These are phyloP conservation scores for Ceratocystis albifundus DNA, from an alignment of 2,329 filamentous ascomycete genomes.

Conservation along the genomic window DNA sequence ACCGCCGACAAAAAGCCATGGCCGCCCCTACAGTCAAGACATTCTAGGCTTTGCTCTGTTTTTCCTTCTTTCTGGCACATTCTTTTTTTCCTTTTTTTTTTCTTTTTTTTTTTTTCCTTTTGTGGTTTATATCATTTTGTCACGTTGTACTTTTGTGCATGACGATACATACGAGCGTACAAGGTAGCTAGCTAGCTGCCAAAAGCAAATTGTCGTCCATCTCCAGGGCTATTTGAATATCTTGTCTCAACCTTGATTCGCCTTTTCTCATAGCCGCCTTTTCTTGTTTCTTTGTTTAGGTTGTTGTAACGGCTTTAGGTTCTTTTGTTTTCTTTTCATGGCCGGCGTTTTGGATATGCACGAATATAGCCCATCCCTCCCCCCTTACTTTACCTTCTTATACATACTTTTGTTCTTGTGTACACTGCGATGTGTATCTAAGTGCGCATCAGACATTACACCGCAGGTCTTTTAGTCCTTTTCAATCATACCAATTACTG, in stretches of 20 bases:
- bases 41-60: slow-evolving; percentile 14
- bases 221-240: background rate
- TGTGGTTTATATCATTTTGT: background rate
- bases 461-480: background rate
- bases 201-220: background rate
- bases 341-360: slow-evolving; percentile 11
- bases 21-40: slow-evolving; percentile 16
- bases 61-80: background rate
- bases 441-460: background rate
- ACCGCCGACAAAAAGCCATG: slow-evolving; percentile 28
- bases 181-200: background rate
- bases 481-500: background rate
- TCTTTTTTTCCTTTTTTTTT: too few species aligned
- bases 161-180: background rate
- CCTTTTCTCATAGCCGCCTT: background rate
- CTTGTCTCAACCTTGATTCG: background rate
- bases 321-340: slow-evolving; percentile 1
- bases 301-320: background rate
- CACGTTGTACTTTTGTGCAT: background rate
- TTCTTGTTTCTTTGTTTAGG: background rate
- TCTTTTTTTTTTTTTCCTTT: slow-evolving; percentile 4
- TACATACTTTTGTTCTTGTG: background rate
- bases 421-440: background rate
- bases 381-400: background rate
- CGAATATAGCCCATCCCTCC: background rate